Evolutionary conservation across 2,329 filamentous ascomycete species (phyloP).

Genomic region (Aspergillus awamori): DNA sequence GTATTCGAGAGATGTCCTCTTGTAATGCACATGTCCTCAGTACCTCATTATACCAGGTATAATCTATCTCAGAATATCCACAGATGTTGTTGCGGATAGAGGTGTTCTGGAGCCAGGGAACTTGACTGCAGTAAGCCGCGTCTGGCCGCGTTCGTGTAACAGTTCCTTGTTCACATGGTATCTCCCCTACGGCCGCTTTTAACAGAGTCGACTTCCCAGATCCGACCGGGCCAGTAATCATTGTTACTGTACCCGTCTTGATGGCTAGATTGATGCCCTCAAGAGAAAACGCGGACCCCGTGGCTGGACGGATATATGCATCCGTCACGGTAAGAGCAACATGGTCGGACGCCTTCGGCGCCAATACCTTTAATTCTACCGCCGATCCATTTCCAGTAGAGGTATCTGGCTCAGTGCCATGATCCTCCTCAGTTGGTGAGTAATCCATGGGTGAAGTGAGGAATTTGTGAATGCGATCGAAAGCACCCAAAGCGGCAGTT

Average conservation of each 20-base stretch:
- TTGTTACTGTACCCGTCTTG: neutral
- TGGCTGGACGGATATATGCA: neutral
- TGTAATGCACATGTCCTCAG: conserved; percentile 70
- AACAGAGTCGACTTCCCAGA: conserved; percentile 1
- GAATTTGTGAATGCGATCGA: conserved; percentile 4
- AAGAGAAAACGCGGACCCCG: neutral
- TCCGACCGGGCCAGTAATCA: neutral
- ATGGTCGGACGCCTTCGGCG: neutral
- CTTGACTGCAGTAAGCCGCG: conserved; percentile 51
- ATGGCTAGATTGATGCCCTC: neutral
- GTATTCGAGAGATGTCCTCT: conserved; percentile 61
- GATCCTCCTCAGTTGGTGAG: neutral
- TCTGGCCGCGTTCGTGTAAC: neutral
- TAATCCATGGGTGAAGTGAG: neutral
- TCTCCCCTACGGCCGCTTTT: neutral
- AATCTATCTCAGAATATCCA: conserved; percentile 66
- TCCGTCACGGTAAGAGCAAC: neutral
- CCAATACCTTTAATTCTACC: neutral
- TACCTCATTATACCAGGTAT: conserved; percentile 67
- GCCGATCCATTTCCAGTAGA: neutral
- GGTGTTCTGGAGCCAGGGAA: conserved; percentile 79
- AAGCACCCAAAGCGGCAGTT: conserved; percentile 3
- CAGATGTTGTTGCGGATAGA: conserved; percentile 72
- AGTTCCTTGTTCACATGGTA: neutral
- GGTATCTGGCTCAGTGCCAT: neutral